These are phyloP conservation scores for Penicillium odoratum DNA, from an alignment of 495 filamentous ascomycete genomes.

Conservation along the genomic window DNA sequence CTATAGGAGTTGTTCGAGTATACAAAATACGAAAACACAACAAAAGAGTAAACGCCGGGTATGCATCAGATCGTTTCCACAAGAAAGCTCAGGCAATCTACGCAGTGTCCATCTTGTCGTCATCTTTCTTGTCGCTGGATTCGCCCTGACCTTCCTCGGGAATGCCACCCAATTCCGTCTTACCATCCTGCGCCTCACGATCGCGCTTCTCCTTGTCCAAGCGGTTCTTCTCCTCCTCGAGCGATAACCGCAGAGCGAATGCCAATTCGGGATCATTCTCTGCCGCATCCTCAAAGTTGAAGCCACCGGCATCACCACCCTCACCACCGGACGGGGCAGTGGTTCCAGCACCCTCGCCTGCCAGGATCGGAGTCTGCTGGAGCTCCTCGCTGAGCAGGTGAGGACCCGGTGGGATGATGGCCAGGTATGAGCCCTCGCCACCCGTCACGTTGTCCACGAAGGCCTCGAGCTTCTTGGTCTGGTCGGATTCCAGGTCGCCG, in stretches of 20 bases:
- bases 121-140: constrained; percentile 62
- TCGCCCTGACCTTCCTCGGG: constrained; percentile 81
- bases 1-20: constrained; percentile 25
- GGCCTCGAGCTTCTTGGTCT: constrained; percentile 84
- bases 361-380: constrained; percentile 86
- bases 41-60: constrained; percentile 42
- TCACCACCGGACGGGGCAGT: constrained; percentile 52
- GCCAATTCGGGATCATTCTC: constrained; percentile 87
- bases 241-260: constrained; percentile 92
- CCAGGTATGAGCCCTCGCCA: constrained; percentile 84
- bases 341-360: constrained; percentile 64
- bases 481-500: constrained; percentile 87
- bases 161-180: constrained; percentile 71
- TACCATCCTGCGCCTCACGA: constrained; percentile 69
- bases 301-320: constrained; percentile 72
- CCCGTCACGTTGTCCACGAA: constrained; percentile 92
- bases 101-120: constrained; percentile 77
- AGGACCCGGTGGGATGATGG: constrained; percentile 85
- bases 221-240: constrained; percentile 95
- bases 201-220: constrained; percentile 82
- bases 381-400: constrained; percentile 90
- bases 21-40: constrained; percentile 23
- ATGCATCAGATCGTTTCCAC: constrained; percentile 41
- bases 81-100: constrained; percentile 23
- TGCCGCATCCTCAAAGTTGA: constrained; percentile 54